A percentile compares a stretch with the other conserved stretches of the same genome.
These are phyloP conservation scores for Lippia alba DNA, from an alignment of 305 asterid genomes.

Conservation along the genomic window DNA sequence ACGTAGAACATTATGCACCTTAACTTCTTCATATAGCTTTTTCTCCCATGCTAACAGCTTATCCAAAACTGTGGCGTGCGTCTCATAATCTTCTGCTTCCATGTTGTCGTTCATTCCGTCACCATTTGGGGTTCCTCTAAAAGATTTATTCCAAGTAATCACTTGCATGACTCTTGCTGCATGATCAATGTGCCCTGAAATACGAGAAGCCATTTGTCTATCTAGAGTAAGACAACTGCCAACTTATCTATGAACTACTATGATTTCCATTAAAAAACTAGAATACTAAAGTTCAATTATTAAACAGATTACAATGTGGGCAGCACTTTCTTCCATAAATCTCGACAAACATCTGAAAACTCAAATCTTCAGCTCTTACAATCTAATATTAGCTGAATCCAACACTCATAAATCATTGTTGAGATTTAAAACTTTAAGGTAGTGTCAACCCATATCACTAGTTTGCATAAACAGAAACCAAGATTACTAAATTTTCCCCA, in stretches of 20 bases:
- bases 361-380: neutral
- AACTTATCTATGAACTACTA: neutral
- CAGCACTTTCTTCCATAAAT: slow-evolving; percentile 15
- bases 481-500: slow-evolving; percentile 10
- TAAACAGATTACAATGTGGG: neutral
- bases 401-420: neutral
- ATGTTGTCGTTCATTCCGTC: slow-evolving; percentile 59
- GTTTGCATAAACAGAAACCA: neutral
- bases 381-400: neutral
- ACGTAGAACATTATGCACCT: slow-evolving; percentile 49
- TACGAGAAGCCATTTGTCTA: slow-evolving; percentile 22
- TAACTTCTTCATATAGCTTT: slow-evolving; percentile 95
- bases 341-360: neutral
- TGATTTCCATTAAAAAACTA: neutral
- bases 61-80: slow-evolving; percentile 97
- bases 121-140: slow-evolving; percentile 68
- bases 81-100: slow-evolving; percentile 73
- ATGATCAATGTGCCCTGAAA: slow-evolving; percentile 93
- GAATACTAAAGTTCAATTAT: neutral
- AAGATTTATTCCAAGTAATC: slow-evolving; percentile 96
- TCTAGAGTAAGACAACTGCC: slow-evolving; percentile 6
- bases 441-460: neutral
- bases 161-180: slow-evolving; percentile 97
- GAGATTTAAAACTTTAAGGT: neutral
- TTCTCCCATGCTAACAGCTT: slow-evolving; percentile 99